Conservation (phyloP, 164 flowering plant genomes). For the Piper betle region DNA sequence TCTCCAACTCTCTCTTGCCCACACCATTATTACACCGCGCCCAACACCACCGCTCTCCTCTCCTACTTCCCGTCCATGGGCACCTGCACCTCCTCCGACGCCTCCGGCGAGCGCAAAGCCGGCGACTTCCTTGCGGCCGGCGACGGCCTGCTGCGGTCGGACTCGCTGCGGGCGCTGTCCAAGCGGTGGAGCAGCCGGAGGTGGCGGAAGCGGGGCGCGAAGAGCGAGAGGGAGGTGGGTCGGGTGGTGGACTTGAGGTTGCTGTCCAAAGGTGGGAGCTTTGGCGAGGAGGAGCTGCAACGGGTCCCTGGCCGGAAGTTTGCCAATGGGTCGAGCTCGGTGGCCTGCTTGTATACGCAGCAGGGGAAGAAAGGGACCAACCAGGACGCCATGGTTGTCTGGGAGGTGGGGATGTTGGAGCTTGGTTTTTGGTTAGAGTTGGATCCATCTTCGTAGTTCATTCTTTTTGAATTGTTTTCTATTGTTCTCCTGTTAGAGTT, state of each 20-base stretch:
- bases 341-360: slow-evolving; percentile 38
- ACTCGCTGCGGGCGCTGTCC: no score
- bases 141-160: not conserved
- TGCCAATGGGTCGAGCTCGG: slow-evolving; percentile 22
- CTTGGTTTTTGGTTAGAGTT: not conserved
- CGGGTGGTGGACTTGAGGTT: slow-evolving; percentile 3
- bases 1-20: no score
- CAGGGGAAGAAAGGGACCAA: slow-evolving; percentile 56
- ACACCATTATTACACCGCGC: no score
- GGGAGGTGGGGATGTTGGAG: slow-evolving; percentile 71
- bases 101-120: not conserved
- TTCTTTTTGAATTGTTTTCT: not conserved
- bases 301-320: slow-evolving; percentile 30
- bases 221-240: not conserved
- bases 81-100: not conserved
- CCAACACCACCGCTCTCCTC: no score
- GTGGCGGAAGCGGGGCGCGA: not conserved
- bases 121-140: not conserved
- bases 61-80: not conserved
- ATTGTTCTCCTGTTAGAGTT: not conserved
- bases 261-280: slow-evolving; percentile 3
- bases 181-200: slow-evolving; percentile 3
- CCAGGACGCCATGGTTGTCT: no score
- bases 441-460: not conserved
- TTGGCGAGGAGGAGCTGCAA: slow-evolving; percentile 23